Conservation (phyloP, 2,329 filamentous ascomycete species). For the Ustilaginoidea virens region DNA sequence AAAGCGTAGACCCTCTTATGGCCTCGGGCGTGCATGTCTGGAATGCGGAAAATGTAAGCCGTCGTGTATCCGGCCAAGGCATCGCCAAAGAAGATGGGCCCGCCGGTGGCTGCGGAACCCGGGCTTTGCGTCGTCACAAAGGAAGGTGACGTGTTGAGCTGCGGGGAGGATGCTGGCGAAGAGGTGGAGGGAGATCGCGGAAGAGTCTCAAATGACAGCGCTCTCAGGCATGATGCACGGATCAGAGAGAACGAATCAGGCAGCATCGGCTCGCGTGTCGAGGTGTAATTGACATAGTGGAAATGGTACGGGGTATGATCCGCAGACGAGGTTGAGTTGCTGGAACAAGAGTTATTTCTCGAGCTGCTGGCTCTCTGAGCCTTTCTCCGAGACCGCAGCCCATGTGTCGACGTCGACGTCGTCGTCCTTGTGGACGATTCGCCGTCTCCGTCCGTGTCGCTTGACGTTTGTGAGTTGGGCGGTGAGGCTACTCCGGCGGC, state of each 20-base stretch:
- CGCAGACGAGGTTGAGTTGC: slow-evolving; percentile 33
- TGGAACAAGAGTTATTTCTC: slow-evolving; percentile 34
- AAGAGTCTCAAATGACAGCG: slow-evolving; percentile 50
- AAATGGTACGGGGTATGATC: slow-evolving; percentile 34
- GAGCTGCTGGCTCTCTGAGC: slow-evolving; percentile 27
- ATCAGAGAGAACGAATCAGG: slow-evolving; percentile 51
- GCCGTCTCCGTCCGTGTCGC: slow-evolving; percentile 36
- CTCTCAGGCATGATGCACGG: slow-evolving; percentile 49
- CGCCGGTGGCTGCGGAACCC: slow-evolving; percentile 41
- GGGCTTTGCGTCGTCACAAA: slow-evolving; percentile 40
- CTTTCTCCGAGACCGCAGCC: slow-evolving; percentile 23
- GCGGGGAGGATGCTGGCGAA: slow-evolving; percentile 20
- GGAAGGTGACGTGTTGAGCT: slow-evolving; percentile 24
- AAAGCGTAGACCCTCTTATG: slow-evolving; percentile 57
- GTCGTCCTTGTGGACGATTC: too few relatives aligned
- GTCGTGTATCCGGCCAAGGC: slow-evolving; percentile 50
- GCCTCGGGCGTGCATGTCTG: slow-evolving; percentile 50
- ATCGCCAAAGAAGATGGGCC: slow-evolving; percentile 55
- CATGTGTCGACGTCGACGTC: too few relatives aligned
- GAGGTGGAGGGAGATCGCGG: slow-evolving; percentile 36
- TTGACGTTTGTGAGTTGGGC: slow-evolving; percentile 35
- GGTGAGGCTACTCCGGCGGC: slow-evolving; percentile 30
- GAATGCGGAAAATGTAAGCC: slow-evolving; percentile 55
- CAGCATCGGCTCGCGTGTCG: slow-evolving; percentile 47
- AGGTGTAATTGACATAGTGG: slow-evolving; percentile 53